These are phyloP conservation scores for Septoria petroselini DNA, from an alignment of 2,329 filamentous ascomycete species.

Conservation along the genomic window DNA sequence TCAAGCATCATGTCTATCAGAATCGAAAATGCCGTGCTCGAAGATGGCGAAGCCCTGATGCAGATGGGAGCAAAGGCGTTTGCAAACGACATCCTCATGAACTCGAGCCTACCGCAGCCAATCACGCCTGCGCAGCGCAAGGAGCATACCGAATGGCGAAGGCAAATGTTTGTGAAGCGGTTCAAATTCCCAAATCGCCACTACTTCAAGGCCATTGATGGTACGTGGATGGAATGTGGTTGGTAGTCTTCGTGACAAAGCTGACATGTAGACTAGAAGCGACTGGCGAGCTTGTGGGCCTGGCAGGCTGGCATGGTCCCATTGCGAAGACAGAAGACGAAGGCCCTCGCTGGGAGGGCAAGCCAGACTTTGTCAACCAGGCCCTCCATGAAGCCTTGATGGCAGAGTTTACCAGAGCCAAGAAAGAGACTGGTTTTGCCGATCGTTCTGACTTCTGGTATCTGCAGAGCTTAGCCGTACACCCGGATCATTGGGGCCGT, in stretches of 20 bases:
- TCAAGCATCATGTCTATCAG: background rate
- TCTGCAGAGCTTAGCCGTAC: slow-evolving; percentile 9
- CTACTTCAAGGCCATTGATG: background rate
- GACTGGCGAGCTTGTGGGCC: background rate
- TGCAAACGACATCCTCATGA: background rate
- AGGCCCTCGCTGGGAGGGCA: slow-evolving; percentile 3
- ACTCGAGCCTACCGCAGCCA: background rate
- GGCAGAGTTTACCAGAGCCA: background rate
- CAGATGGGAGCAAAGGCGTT: background rate
- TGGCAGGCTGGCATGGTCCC: slow-evolving; percentile 10
- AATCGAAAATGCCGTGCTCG: background rate
- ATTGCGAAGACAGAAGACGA: background rate
- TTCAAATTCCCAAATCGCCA: background rate
- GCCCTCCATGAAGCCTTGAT: background rate
- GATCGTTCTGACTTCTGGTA: slow-evolving; percentile 17
- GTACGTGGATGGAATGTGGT: background rate
- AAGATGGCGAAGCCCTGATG: background rate
- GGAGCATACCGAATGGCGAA: background rate
- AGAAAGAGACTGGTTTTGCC: slow-evolving; percentile 10
- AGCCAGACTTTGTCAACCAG: slow-evolving; percentile 9
- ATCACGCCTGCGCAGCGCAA: background rate
- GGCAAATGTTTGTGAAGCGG: background rate
- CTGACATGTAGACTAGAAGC: background rate
- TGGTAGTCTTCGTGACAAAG: no score
- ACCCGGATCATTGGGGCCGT: slow-evolving; percentile 14